Evolutionary conservation across 2,329 filamentous ascomycete genomes (phyloP).

Genomic region (Fonsecaea monophora): DNA sequence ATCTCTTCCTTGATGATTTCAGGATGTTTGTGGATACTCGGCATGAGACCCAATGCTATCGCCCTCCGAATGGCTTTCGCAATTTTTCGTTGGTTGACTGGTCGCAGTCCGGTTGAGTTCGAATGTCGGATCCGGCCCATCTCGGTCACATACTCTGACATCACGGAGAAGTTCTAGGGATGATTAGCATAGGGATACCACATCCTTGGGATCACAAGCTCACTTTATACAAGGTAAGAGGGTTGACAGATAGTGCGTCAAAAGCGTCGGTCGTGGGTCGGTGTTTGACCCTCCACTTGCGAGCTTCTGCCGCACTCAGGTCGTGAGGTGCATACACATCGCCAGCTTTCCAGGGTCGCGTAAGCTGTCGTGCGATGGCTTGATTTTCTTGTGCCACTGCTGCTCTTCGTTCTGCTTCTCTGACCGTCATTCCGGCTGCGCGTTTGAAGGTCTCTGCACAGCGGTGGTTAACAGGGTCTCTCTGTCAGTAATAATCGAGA

Average conservation of each 20-base stretch:
- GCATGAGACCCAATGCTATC: conserved; percentile 89
- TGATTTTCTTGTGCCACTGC: conserved; percentile 48
- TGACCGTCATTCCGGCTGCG: conserved; percentile 17
- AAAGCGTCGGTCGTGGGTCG: conserved; percentile 72
- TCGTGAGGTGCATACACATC: conserved; percentile 94
- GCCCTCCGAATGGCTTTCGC: conserved; percentile 89
- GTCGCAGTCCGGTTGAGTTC: conserved; percentile 77
- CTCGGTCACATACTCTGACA: conserved; percentile 84
- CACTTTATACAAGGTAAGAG: conserved; percentile 87
- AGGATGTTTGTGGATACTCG: conserved; percentile 87
- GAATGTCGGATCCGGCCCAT: conserved; percentile 84
- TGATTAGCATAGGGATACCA: conserved; percentile 28
- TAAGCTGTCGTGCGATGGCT: conserved; percentile 52
- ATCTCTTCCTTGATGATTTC: conserved; percentile 67
- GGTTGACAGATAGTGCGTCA: conserved; percentile 79
- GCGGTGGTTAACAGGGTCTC: not conserved
- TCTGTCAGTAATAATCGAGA: not conserved
- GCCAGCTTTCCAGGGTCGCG: conserved; percentile 74
- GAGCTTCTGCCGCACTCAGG: conserved; percentile 76
- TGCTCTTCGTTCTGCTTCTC: conserved; percentile 40
- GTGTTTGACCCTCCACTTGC: conserved; percentile 73
- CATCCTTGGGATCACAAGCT: conserved; percentile 39
- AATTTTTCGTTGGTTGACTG: conserved; percentile 89
- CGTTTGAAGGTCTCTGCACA: conserved; percentile 22
- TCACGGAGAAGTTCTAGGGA: conserved; percentile 83